Base-by-base conservation (phyloP, 2,329 filamentous ascomycete species). In the Anthostomella pinea region DNA sequence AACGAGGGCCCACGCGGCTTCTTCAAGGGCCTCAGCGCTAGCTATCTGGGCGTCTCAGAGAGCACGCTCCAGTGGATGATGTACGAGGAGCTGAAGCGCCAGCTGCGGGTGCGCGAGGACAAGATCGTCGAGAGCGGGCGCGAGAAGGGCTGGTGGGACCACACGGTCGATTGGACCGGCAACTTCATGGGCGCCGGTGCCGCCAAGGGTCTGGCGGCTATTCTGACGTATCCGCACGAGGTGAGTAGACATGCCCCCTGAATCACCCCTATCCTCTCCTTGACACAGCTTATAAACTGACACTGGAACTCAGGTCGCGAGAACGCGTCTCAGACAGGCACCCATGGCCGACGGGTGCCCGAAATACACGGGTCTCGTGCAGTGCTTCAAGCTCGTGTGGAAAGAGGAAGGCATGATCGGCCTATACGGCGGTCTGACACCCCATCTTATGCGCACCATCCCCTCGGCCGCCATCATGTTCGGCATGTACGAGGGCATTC, bases 391-490 rank as follows among this genome's bases (percentile, higher is more conserved):
- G 59, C 75, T 88, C 13, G 84, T 96, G 28, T 91, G 82, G 76
- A 85, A 83, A 56, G 88, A 96, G 56, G 91, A 96, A 62, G 88
- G 90, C 30, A 73, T 95, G 63, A 78, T 82, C 30, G 86, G 84
- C 20, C 70, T 97, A 44, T 97, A 96, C 58, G 90, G 91, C 38
- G 90, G 90, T 13, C 72, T 97, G 55, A 94, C 90, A 10, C 89
- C 91, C 30, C 91, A 97, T 60, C 79, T 97, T 54, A 78, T 96
- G 64, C 77, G 90, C 44, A 90, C 90, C 6, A 90, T 96, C 5
- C 91, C 91, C 2, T 93, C 86, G 51, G 89, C 91, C 6, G 89
- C 87, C 50, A 95, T 97, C 62, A 96, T 95, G 86, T 95, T 96
- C 62, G 89, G 88, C 64, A 93, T 93, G 71, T 95, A 80, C 55